Conservation (phyloP, 192 early-diverging fungal genomes). For the Jimgerdemannia flammicorona region DNA sequence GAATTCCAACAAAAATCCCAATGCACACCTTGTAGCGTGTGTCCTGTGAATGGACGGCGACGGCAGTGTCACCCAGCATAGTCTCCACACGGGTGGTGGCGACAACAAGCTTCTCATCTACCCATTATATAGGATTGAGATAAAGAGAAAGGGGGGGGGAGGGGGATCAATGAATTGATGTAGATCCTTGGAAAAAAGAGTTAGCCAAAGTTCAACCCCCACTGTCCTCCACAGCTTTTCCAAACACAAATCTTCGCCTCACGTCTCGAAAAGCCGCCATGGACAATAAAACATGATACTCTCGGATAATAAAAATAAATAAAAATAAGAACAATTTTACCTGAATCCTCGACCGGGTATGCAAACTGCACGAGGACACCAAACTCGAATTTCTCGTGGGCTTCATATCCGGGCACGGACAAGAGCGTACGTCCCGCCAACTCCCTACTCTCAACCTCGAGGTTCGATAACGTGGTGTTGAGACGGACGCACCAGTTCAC, state of each 20-base stretch:
- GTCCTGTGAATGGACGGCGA: constrained; percentile 94
- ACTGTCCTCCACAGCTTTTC: too few relatives aligned
- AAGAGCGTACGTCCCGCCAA: constrained; percentile 80
- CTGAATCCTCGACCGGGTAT: constrained; percentile 80
- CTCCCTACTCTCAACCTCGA: constrained; percentile 94
- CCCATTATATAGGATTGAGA: neutral
- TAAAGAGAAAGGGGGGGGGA: neutral
- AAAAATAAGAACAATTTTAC: constrained; percentile 12
- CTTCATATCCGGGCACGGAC: constrained; percentile 88
- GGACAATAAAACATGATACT: too few relatives aligned
- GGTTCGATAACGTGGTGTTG: constrained; percentile 94
- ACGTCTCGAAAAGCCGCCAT: neutral
- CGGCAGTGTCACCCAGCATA: constrained; percentile 97
- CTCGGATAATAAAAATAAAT: neutral
- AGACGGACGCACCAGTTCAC: constrained; percentile 98
- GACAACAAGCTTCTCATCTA: constrained; percentile 86
- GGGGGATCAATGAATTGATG: neutral
- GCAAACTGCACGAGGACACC: constrained; percentile 95
- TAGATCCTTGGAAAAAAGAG: too few relatives aligned
- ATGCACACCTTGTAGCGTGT: constrained; percentile 72
- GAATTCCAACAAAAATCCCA: neutral
- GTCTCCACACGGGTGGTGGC: constrained; percentile 99
- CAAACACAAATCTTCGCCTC: neutral
- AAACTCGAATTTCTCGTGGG: constrained; percentile 96
- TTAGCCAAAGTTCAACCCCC: too few relatives aligned